Percentiles rank a stretch among this genome's conserved stretches.
Evolutionary conservation across 2,329 filamentous ascomycete species (phyloP).

Genomic region (Neofusicoccum parvum): DNA sequence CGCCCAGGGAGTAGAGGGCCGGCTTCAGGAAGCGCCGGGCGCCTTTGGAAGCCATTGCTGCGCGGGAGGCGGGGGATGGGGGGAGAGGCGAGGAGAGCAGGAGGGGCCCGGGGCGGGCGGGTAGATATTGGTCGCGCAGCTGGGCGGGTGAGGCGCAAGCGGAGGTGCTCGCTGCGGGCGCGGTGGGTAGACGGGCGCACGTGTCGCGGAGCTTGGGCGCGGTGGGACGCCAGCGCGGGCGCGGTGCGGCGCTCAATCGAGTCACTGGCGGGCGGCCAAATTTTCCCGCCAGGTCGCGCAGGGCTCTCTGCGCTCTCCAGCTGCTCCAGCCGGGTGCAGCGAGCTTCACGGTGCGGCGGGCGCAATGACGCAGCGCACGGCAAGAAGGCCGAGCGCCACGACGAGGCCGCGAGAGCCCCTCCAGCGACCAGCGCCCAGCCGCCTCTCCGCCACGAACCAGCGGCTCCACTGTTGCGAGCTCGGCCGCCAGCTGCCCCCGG

Average conservation of each 20-base stretch:
- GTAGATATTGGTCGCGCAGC: constrained; percentile 5
- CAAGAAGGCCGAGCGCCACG: constrained; percentile 19
- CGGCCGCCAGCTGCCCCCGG: constrained; percentile 7
- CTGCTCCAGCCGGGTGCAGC: background rate
- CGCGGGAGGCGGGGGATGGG: background rate
- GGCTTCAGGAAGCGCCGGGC: constrained; percentile 54
- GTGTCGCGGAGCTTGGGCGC: background rate
- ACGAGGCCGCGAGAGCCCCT: background rate
- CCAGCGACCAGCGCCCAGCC: too few relatives aligned
- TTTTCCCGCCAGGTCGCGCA: constrained; percentile 7
- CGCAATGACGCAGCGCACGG: constrained; percentile 21
- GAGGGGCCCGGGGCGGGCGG: constrained; percentile 13
- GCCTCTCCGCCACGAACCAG: too few relatives aligned
- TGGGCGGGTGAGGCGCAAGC: background rate
- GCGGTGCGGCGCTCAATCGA: background rate
- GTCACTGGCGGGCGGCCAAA: background rate
- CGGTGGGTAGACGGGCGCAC: constrained; percentile 1
- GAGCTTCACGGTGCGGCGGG: background rate
- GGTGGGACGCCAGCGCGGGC: background rate
- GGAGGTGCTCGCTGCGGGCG: background rate
- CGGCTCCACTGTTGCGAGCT: background rate
- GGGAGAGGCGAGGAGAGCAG: background rate
- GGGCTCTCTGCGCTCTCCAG: background rate
- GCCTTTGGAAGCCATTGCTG: constrained; percentile 27
- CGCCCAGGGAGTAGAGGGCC: constrained; percentile 61